Percentiles rank a stretch among this genome's conserved stretches.
These are phyloP conservation scores for Endocladia muricata DNA, from an alignment of 31 red algal genomes.

Conservation along the genomic window DNA sequence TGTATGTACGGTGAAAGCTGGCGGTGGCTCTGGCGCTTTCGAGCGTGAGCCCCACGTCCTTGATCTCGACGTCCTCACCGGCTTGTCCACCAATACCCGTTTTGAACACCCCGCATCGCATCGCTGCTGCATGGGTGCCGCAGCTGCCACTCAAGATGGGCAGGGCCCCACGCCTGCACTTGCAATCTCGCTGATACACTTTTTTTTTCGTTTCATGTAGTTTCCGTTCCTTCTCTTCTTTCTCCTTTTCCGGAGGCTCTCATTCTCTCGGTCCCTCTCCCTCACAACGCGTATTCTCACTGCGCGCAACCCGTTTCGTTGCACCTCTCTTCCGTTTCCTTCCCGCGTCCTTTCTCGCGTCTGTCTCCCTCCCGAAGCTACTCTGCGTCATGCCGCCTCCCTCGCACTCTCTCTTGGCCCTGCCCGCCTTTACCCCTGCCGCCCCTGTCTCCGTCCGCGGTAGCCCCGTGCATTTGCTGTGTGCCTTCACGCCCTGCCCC, in stretches of 20 bases:
- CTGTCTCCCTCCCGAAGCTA: background rate
- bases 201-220: background rate
- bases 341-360: background rate
- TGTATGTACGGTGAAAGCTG: no score
- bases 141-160: no score
- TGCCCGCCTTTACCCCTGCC: background rate
- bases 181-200: no score
- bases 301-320: background rate
- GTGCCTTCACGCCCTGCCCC: background rate
- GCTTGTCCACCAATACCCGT: no score
- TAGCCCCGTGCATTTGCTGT: background rate
- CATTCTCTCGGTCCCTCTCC: background rate
- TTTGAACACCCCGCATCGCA: no score
- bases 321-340: background rate
- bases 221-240: background rate
- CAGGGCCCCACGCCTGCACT: no score
- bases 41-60: no score
- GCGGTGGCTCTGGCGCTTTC: no score
- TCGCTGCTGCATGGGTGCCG: no score
- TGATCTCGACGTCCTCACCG: no score
- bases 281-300: background rate
- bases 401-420: background rate
- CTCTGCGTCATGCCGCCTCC: background rate
- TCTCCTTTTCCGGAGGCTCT: background rate
- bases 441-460: background rate